A percentile compares a stretch with the other conserved stretches of the same genome.
Conservation (phyloP, 345 rosid genomes). For the Euphorbia tirucalli region DNA sequence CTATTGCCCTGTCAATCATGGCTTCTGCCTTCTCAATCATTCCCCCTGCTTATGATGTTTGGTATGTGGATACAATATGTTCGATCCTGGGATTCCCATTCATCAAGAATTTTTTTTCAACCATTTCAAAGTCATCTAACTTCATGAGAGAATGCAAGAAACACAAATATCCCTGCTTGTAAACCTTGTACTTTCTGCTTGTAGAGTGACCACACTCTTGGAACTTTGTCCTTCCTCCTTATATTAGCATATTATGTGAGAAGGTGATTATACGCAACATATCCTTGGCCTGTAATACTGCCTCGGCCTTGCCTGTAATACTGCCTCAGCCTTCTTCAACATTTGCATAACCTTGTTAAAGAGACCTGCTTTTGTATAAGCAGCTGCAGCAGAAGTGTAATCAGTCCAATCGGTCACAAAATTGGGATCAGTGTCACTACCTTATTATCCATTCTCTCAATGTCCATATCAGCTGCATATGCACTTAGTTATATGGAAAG, state of each 20-base stretch:
- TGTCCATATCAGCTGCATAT: constrained; percentile 25
- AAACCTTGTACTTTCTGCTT: constrained; percentile 11
- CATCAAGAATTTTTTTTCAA: constrained; percentile 33
- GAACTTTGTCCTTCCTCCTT: too few relatives aligned
- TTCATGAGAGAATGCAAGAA: constrained; percentile 33
- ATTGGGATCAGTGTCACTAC: constrained; percentile 22
- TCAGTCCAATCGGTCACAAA: constrained; percentile 22
- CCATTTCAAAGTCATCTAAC: constrained; percentile 42
- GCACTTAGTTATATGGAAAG: constrained; percentile 27
- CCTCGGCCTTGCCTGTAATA: too few relatives aligned
- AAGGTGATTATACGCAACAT: too few relatives aligned
- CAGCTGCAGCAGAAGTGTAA: constrained; percentile 23
- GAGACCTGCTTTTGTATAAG: too few relatives aligned
- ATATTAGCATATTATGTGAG: too few relatives aligned
- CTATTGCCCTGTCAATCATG: too few relatives aligned
- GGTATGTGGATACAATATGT: too few relatives aligned
- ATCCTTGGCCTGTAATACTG: too few relatives aligned
- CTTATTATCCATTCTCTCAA: constrained; percentile 26
- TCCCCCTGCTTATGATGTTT: too few relatives aligned
- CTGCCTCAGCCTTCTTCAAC: too few relatives aligned
- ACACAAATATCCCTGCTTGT: constrained; percentile 21
- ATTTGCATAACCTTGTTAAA: constrained; percentile 27
- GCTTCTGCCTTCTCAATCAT: too few relatives aligned
- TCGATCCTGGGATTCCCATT: too few relatives aligned
- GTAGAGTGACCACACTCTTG: constrained; percentile 41